Percentiles rank a stretch among this genome's conserved stretches.
Conservation (phyloP, 169 alveolate genomes). For the Plasmodium ovale region DNA sequence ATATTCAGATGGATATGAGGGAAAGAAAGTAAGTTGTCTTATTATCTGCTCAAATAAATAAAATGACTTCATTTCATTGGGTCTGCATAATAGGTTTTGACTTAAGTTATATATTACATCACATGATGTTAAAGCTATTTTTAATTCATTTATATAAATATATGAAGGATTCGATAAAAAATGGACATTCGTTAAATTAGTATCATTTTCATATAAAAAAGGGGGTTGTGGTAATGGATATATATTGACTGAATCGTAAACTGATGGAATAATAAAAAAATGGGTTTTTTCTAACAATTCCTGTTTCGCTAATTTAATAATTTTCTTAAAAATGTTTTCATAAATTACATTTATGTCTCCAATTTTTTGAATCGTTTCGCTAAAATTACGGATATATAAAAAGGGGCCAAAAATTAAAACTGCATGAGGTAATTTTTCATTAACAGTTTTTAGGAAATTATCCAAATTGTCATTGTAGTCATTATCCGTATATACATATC, state of each 20-base stretch:
- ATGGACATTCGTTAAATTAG: slow-evolving; percentile 54
- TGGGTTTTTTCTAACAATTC: slow-evolving; percentile 74
- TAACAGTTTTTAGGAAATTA: slow-evolving; percentile 58
- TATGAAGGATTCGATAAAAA: slow-evolving; percentile 67
- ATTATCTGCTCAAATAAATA: slow-evolving; percentile 69
- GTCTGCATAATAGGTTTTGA: slow-evolving; percentile 65
- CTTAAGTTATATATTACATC: slow-evolving; percentile 60
- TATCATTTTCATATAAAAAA: slow-evolving; percentile 48
- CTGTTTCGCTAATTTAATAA: slow-evolving; percentile 72
- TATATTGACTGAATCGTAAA: slow-evolving; percentile 69
- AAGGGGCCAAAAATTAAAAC: slow-evolving; percentile 77
- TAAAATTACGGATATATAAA: slow-evolving; percentile 74
- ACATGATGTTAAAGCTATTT: slow-evolving; percentile 76
- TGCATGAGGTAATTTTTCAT: slow-evolving; percentile 74
- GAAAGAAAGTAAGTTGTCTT: slow-evolving; percentile 72
- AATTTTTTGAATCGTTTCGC: slow-evolving; percentile 75
- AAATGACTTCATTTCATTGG: slow-evolving; percentile 59
- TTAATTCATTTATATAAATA: slow-evolving; percentile 72
- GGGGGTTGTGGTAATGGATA: slow-evolving; percentile 77
- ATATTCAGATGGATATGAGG: slow-evolving; percentile 75
- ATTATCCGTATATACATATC: slow-evolving; percentile 64
- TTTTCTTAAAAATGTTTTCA: slow-evolving; percentile 64
- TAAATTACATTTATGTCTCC: slow-evolving; percentile 74
- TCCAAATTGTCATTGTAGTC: slow-evolving; percentile 65
- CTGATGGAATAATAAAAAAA: slow-evolving; percentile 70